Percentiles rank a stretch among this genome's conserved stretches.
phyloP scores from a whole-genome alignment of 106 monocot genomes.

The Ottelia alismoides region DNA sequence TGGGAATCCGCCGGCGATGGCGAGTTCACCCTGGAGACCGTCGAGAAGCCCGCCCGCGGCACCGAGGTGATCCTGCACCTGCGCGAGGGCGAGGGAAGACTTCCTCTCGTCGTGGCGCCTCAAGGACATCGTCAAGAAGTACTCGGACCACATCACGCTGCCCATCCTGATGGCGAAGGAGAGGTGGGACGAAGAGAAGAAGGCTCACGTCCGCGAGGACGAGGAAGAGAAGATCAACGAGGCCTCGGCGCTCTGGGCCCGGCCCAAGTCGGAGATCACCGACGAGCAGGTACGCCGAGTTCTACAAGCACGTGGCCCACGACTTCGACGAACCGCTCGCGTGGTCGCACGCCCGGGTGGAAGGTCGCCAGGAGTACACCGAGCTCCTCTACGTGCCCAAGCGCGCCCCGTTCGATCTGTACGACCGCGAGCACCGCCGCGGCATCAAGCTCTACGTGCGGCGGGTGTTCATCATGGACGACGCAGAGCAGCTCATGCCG shows the following conservation, averaged over 20 bases:
- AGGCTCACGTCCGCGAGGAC: constrained; percentile 10
- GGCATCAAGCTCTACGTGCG: constrained; percentile 92
- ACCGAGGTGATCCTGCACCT: constrained; percentile 86
- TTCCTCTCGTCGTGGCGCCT: constrained; percentile 62
- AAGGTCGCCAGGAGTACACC: constrained; percentile 98
- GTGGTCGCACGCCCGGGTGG: constrained; percentile 88
- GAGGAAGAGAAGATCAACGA: neutral
- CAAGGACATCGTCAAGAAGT: constrained; percentile 93
- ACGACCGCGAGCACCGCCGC: constrained; percentile 83
- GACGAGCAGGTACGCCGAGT: neutral
- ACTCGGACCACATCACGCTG: constrained; percentile 94
- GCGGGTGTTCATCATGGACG: constrained; percentile 93
- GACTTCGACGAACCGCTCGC: constrained; percentile 31
- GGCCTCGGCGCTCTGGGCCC: neutral
- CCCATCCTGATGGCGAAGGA: constrained; percentile 90
- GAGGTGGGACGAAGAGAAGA: constrained; percentile 89
- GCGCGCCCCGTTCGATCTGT: constrained; percentile 90
- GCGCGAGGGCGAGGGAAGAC: constrained; percentile 80
- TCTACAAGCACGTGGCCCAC: neutral
- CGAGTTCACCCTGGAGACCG: constrained; percentile 80
- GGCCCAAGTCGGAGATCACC: neutral
- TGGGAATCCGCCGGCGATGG: constrained; percentile 98
- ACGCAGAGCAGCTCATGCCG: constrained; percentile 92
- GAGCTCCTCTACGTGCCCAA: constrained; percentile 88
- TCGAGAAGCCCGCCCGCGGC: constrained; percentile 86